A percentile compares a stretch with the other conserved stretches of the same genome.
Evolutionary conservation across 257 asterid genomes (phyloP).

Genomic region (Mentha longifolia): DNA sequence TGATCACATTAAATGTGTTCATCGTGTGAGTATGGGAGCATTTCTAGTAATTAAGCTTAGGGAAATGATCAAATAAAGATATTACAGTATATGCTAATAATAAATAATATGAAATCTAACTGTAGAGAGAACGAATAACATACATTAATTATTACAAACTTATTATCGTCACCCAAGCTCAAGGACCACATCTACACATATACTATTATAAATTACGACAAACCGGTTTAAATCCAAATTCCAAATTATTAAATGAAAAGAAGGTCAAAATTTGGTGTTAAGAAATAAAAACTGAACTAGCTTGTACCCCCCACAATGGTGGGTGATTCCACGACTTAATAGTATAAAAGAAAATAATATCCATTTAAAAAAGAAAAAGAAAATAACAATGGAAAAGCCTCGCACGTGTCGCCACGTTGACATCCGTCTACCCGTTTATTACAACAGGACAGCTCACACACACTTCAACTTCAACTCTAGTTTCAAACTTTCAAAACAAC

Average conservation of each 20-base stretch:
- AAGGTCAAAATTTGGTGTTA: background rate
- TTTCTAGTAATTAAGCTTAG: no score
- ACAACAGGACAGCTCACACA: conserved; percentile 35
- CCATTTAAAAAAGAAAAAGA: no score
- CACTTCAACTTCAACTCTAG: conserved; percentile 20
- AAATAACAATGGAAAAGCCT: no score
- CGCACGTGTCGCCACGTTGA: conserved; percentile 48
- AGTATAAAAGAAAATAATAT: no score
- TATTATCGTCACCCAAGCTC: background rate
- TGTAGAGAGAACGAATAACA: no score
- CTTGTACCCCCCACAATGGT: background rate
- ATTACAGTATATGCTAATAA: no score
- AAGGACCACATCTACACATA: no score
- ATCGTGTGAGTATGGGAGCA: no score
- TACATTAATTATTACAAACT: background rate
- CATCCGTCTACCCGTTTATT: conserved; percentile 33
- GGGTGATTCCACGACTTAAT: no score
- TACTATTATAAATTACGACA: background rate
- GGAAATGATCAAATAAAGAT: no score
- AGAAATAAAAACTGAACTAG: background rate
- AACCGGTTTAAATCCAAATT: background rate
- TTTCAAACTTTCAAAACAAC: conserved; percentile 30
- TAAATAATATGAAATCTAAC: no score
- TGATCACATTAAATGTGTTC: no score
- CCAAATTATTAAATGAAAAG: background rate